Percentiles rank a stretch among this genome's conserved stretches.
These are phyloP conservation scores for Ramalina intermedia DNA, from an alignment of 495 filamentous ascomycete species.

Conservation along the genomic window DNA sequence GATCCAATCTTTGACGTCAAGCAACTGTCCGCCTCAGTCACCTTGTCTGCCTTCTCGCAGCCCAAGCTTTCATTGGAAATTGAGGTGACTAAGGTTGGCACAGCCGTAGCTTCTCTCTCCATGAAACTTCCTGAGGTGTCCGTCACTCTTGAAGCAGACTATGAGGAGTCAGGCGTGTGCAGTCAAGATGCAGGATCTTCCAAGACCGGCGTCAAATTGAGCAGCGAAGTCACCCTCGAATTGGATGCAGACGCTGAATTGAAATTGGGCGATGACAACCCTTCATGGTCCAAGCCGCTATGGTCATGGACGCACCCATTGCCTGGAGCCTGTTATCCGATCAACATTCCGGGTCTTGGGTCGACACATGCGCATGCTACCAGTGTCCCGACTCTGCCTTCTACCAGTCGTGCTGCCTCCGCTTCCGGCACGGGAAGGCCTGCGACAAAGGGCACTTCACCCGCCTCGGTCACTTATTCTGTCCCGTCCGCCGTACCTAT, in stretches of 20 bases:
- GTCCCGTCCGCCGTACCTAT: too few species aligned
- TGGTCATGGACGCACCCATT: background rate
- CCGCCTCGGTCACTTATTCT: too few species aligned
- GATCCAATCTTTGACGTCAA: slow-evolving; percentile 17
- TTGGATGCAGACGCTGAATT: slow-evolving; percentile 27
- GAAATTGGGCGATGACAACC: background rate
- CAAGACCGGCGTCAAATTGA: slow-evolving; percentile 19
- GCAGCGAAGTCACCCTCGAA: slow-evolving; percentile 13
- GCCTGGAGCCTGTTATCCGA: slow-evolving; percentile 4
- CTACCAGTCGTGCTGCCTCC: background rate
- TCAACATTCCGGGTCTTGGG: slow-evolving; percentile 5
- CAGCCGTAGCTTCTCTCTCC: slow-evolving; percentile 15
- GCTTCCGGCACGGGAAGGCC: too few species aligned
- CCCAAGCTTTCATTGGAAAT: slow-evolving; percentile 21
- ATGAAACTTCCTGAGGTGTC: slow-evolving; percentile 17
- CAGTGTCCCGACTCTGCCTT: background rate
- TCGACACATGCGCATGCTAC: background rate
- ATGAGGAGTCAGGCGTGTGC: slow-evolving; percentile 16
- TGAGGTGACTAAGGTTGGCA: slow-evolving; percentile 16
- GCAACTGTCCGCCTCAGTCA: slow-evolving; percentile 10
- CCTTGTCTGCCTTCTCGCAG: slow-evolving; percentile 18
- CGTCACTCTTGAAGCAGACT: slow-evolving; percentile 12
- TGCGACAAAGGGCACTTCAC: too few species aligned
- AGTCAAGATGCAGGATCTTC: slow-evolving; percentile 7
- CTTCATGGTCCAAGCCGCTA: slow-evolving; percentile 1